Base-by-base conservation (phyloP, 768 basidiomycete genomes). In the Coprinopsis marcescibilis region DNA sequence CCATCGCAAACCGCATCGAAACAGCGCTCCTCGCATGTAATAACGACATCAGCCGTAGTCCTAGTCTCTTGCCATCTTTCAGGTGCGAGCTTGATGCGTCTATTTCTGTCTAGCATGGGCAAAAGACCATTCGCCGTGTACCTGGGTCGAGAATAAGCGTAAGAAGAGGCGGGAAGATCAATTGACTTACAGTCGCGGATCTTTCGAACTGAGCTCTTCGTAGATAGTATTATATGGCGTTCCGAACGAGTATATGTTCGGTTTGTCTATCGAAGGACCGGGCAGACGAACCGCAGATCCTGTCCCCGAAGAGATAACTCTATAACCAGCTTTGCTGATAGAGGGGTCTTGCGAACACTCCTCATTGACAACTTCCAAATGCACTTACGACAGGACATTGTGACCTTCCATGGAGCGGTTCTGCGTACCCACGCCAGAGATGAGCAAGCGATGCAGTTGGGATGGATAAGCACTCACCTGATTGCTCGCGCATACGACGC, bases 341-440 rank as follows among this genome's bases (percentile, higher is more conserved):
- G 41, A 45, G 48, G 52, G 45, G 38, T 48, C 33, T 8, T 19
- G 35, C 7, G 17, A 40, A 41, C 36, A 27, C 46, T 38, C 39
- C 25, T n/a, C 20, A 19, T 20, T 33, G 41, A 42, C 6, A 20
- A n/a, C n/a, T 30, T 35, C 7, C 13, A 43, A 25, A 30, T 10
- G 29, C 40, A 77, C 91, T 69, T 54, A 96, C 92, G 84, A 69
- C 43, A 98, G 65, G 12, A 94, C 90, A 59, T 80, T 77, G 59
- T 99, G 96, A 0, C 91, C 96, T 67, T 98, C 96, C 96, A 99
- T 99, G 1, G 93, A 95, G 39, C 94, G 84, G 61, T 96, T 96
- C 93, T 96, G 55, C 52, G 49, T 49, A 39, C n/a, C 40, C 41
- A 34, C 24, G 46, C 19, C 44, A 38, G 19, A 40, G 36, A 17